These are phyloP conservation scores for Salix exigua DNA, from an alignment of 345 rosid genomes.

Conservation along the genomic window DNA sequence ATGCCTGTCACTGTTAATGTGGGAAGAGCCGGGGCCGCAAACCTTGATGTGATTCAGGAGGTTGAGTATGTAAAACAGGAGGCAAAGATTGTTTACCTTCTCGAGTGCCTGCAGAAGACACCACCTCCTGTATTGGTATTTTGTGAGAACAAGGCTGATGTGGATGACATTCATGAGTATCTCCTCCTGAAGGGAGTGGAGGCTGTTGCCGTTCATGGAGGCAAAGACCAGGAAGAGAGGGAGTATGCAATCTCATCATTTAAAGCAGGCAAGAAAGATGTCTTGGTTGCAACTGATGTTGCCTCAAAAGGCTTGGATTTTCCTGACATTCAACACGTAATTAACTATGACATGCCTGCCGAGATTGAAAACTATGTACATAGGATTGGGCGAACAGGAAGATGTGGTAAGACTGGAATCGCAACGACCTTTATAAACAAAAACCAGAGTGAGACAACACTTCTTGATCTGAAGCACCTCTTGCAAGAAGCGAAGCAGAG, in stretches of 20 bases:
- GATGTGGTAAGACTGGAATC: constrained; percentile 93
- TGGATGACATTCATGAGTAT: constrained; percentile 86
- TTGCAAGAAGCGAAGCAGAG: constrained; percentile 89
- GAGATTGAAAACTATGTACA: constrained; percentile 93
- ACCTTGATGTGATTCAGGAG: constrained; percentile 94
- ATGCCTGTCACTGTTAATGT: constrained; percentile 83
- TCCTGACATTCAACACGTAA: constrained; percentile 85
- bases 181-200: constrained; percentile 91
- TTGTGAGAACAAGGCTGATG: constrained; percentile 98
- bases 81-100: constrained; percentile 91
- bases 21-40: constrained; percentile 97
- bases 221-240: constrained; percentile 92
- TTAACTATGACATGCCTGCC: constrained; percentile 94
- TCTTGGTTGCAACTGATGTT: constrained; percentile 88
- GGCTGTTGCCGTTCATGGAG: constrained; percentile 90
- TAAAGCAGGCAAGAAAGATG: constrained; percentile 80
- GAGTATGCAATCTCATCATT: constrained; percentile 83
- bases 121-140: constrained; percentile 89
- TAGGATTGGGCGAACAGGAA: constrained; percentile 88
- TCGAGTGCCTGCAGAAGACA: constrained; percentile 86
- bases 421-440: constrained; percentile 93
- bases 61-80: constrained; percentile 95
- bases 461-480: constrained; percentile 86
- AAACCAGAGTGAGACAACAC: constrained; percentile 87
- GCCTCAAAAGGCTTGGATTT: constrained; percentile 92